phyloP scores from a whole-genome alignment of 169 alveolate genomes.

The Ichthyophthirius multifiliis region DNA sequence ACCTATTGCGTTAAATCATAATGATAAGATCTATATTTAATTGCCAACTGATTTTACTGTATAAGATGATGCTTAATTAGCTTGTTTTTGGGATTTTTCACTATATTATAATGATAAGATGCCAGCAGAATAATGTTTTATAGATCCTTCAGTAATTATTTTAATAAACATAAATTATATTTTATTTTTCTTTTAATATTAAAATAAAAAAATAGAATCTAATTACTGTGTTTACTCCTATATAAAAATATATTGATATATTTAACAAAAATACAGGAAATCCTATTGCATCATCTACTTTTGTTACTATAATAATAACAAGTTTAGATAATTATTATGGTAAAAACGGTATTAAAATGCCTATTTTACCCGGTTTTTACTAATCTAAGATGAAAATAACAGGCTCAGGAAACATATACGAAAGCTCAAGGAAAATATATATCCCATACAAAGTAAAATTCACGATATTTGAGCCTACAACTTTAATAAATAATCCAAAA shows the following conservation, averaged over 20 bases:
- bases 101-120: not conserved
- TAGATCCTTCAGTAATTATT: too few species aligned
- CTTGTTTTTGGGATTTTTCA: not conserved
- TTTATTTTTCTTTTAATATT: not conserved
- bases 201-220: not conserved
- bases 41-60: not conserved
- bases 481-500: not conserved
- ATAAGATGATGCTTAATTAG: not conserved
- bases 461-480: conserved; percentile 3
- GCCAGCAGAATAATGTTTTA: not conserved
- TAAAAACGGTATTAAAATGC: not conserved
- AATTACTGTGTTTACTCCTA: not conserved
- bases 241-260: not conserved
- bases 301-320: not conserved
- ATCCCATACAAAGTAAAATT: not conserved
- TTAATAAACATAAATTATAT: not conserved
- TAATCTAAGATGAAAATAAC: not conserved
- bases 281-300: not conserved
- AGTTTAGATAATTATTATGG: conserved; percentile 2
- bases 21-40: not conserved
- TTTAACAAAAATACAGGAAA: not conserved
- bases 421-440: not conserved
- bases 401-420: not conserved
- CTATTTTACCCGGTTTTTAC: not conserved
- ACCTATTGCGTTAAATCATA: not conserved